Evolutionary conservation across 306 rosid species (phyloP).

Genomic region (Vicia sativa): DNA sequence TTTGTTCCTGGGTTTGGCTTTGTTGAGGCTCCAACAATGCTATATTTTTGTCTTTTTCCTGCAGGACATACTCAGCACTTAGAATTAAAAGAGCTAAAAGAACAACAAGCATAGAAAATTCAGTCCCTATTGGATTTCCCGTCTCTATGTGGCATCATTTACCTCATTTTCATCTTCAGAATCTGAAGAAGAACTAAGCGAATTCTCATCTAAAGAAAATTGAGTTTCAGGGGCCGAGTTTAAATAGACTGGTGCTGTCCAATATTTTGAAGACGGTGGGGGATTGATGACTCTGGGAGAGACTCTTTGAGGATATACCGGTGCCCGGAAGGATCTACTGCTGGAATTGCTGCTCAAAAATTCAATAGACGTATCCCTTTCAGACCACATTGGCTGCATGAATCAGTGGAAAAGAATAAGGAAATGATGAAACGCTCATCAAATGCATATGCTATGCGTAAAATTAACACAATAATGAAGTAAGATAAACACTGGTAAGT

Average conservation of each 20-base stretch:
- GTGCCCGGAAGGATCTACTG: constrained; percentile 38
- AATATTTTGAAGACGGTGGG: constrained; percentile 42
- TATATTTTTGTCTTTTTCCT: constrained; percentile 59
- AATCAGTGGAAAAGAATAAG: constrained; percentile 13
- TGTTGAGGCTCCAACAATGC: constrained; percentile 52
- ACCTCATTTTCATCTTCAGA: constrained; percentile 74
- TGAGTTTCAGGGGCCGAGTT: constrained; percentile 48
- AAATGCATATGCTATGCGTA: constrained; percentile 5
- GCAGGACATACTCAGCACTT: constrained; percentile 43
- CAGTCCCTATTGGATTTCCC: constrained; percentile 39
- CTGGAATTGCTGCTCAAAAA: constrained; percentile 41
- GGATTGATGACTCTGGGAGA: constrained; percentile 44
- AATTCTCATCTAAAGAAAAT: constrained; percentile 47
- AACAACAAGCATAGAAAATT: constrained; percentile 48
- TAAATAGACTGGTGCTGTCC: constrained; percentile 42
- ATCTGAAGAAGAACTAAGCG: constrained; percentile 52
- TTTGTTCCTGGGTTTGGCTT: constrained; percentile 50
- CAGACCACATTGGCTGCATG: constrained; percentile 90
- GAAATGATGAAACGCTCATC: neutral
- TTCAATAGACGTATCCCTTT: constrained; percentile 59
- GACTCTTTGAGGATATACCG: constrained; percentile 63
- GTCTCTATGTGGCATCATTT: constrained; percentile 51
- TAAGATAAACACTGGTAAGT: neutral
- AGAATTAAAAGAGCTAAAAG: constrained; percentile 34
- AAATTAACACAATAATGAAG: neutral